Evolutionary conservation across 345 rosid genomes (phyloP).

Genomic region (Balakata baccata): DNA sequence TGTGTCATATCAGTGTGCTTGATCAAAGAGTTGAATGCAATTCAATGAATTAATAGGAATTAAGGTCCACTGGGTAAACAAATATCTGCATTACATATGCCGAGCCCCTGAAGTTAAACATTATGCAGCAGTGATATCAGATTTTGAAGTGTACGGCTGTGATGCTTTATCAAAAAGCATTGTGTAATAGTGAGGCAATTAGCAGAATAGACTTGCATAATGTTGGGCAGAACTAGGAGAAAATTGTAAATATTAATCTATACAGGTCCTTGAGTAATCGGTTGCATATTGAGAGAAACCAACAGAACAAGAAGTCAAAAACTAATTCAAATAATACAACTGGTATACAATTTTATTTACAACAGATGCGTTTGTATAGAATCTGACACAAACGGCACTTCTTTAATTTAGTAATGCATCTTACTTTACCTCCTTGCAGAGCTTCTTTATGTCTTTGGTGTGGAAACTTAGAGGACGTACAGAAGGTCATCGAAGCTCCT

Average conservation of each 20-base stretch:
- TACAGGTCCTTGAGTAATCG: neutral
- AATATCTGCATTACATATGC: too few species aligned
- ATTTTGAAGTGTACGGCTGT: too few species aligned
- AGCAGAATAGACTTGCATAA: neutral
- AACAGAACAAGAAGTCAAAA: neutral
- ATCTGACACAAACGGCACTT: neutral
- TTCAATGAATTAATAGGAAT: neutral
- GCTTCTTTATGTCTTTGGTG: slow-evolving; percentile 46
- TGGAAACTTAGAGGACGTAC: slow-evolving; percentile 59
- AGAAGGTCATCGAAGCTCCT: slow-evolving; percentile 51
- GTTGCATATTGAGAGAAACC: neutral
- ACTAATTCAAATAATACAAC: neutral
- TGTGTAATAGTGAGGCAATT: too few species aligned
- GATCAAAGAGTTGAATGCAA: neutral
- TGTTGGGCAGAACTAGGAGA: too few species aligned
- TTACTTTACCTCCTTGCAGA: slow-evolving; percentile 42
- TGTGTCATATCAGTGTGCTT: neutral
- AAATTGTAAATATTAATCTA: neutral
- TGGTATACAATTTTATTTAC: neutral
- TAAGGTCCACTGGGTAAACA: neutral
- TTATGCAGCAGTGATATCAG: neutral
- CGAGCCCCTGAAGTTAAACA: neutral
- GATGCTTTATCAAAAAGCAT: too few species aligned
- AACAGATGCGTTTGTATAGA: neutral
- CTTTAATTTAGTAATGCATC: neutral